Evolutionary conservation across 495 filamentous ascomycete genomes (phyloP).

Genomic region (Podospora bellae-mahoneyi): DNA sequence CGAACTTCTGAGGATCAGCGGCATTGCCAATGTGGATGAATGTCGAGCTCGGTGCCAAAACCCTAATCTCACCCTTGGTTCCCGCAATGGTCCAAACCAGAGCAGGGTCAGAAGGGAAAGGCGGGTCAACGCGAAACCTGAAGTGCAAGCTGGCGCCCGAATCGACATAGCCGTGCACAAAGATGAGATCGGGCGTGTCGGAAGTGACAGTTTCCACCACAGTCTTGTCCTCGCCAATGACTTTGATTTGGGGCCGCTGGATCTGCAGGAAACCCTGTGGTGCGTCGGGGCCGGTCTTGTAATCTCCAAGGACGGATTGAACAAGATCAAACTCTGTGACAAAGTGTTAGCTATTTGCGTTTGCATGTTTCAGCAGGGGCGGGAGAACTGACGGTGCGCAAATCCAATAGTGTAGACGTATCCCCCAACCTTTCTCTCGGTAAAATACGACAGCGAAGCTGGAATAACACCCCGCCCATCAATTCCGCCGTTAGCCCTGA

Average conservation of each 20-base stretch:
- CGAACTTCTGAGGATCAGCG: constrained; percentile 36
- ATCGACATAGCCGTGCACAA: constrained; percentile 38
- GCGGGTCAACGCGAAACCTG: constrained; percentile 47
- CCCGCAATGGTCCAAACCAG: constrained; percentile 56
- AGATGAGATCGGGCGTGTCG: constrained; percentile 48
- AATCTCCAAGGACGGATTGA: constrained; percentile 46
- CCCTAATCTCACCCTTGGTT: constrained; percentile 52
- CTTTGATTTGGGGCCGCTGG: constrained; percentile 40
- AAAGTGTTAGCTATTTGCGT: not conserved
- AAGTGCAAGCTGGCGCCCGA: constrained; percentile 41
- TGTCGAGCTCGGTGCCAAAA: constrained; percentile 34
- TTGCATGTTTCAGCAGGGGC: not conserved
- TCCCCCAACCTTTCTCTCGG: constrained; percentile 45
- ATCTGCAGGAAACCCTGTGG: constrained; percentile 41
- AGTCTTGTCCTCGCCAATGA: constrained; percentile 30
- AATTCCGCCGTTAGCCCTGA: constrained; percentile 41
- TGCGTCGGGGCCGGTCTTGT: constrained; percentile 26
- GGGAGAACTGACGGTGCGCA: constrained; percentile 43
- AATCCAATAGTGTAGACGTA: constrained; percentile 52
- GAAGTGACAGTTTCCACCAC: constrained; percentile 30
- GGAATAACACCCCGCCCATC: constrained; percentile 33
- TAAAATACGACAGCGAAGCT: constrained; percentile 43
- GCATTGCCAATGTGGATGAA: constrained; percentile 39
- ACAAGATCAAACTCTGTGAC: constrained; percentile 36
- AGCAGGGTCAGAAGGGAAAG: constrained; percentile 46